Conservation (phyloP, 768 basidiomycete genomes). For the Phanerochaete sordida region DNA sequence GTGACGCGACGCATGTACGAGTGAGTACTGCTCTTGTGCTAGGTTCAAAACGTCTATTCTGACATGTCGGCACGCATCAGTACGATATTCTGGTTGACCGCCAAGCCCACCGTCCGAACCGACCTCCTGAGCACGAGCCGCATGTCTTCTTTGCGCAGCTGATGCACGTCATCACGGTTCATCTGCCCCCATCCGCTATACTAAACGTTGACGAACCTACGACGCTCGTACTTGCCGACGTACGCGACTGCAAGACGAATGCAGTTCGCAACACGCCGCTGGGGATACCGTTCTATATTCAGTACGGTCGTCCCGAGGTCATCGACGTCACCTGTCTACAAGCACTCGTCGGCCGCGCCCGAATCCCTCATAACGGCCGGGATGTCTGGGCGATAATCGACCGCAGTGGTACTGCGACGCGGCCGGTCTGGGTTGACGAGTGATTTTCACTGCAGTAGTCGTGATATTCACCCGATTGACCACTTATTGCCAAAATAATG, state of each 20-base stretch:
- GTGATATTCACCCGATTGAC: no score
- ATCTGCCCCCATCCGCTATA: neutral
- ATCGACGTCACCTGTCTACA: no score
- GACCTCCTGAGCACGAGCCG: neutral
- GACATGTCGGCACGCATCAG: neutral
- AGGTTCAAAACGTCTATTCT: neutral
- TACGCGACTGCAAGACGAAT: slow-evolving; percentile 1
- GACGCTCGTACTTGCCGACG: neutral
- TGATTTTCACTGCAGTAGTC: no score
- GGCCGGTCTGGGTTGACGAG: no score
- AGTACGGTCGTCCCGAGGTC: no score
- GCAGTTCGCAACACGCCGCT: no score
- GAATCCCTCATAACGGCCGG: no score
- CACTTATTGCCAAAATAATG: no score
- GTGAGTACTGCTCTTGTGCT: neutral
- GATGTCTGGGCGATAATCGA: no score
- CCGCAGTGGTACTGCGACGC: no score
- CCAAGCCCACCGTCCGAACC: neutral
- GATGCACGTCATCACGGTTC: neutral
- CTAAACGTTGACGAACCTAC: neutral
- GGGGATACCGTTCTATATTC: no score
- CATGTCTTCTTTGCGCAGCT: neutral
- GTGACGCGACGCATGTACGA: neutral
- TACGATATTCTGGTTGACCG: neutral
- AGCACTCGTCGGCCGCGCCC: no score